These are phyloP conservation scores for Penicillium coffeae DNA, from an alignment of 495 filamentous ascomycete genomes.

Conservation along the genomic window DNA sequence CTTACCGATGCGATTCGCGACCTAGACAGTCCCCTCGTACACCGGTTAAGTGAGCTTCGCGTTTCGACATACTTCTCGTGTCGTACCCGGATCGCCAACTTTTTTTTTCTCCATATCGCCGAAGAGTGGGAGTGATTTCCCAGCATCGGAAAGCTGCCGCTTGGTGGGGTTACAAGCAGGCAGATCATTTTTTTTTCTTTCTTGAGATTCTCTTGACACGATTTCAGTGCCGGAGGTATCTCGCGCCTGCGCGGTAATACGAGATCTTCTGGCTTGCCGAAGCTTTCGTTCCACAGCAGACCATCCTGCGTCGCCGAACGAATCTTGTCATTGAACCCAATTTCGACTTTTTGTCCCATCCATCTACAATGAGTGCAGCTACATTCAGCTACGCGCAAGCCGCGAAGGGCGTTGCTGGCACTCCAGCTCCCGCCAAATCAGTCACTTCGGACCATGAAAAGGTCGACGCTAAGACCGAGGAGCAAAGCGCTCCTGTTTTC, in stretches of 20 bases:
- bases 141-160: constrained; percentile 26
- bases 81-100: neutral
- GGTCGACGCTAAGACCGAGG: constrained; percentile 26
- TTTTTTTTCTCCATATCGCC: neutral
- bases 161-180: constrained; percentile 32
- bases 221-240: constrained; percentile 27
- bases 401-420: constrained; percentile 66
- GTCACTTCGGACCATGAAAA: constrained; percentile 28
- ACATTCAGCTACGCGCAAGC: constrained; percentile 93
- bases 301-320: constrained; percentile 7
- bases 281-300: constrained; percentile 29
- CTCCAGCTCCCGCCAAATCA: constrained; percentile 33
- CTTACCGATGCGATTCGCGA: constrained; percentile 31
- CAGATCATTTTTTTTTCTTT: constrained; percentile 18
- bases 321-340: constrained; percentile 8
- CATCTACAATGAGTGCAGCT: constrained; percentile 20
- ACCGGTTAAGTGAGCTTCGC: constrained; percentile 1
- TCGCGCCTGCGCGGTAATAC: constrained; percentile 20
- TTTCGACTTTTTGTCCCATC: constrained; percentile 11
- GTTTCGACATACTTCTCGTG: constrained; percentile 5
- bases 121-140: constrained; percentile 18
- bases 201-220: constrained; percentile 9
- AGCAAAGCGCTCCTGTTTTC: constrained; percentile 20
- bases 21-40: constrained; percentile 18
- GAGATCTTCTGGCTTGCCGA: constrained; percentile 23